Evolutionary conservation across 2,329 filamentous ascomycete genomes (phyloP), one percentile per base, ranked within the genome.

Genomic region (Neurospora sp.): DNA sequence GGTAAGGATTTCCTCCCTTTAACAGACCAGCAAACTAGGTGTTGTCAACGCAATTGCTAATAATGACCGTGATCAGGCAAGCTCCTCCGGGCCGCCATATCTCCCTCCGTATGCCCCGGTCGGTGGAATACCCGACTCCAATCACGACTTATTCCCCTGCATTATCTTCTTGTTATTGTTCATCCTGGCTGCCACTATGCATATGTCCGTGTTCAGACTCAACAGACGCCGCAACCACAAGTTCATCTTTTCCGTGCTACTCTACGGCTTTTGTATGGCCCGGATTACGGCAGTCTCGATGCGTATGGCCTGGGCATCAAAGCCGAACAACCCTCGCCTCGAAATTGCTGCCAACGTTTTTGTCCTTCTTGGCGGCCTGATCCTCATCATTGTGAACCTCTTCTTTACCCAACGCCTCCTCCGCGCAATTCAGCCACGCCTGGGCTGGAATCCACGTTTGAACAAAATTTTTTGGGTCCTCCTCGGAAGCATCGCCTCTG

Each of bases 361-460:
- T 74, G 86, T 91, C 71, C 86, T 89, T 66, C 89, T 90, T 0
- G 93, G 92, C 66, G 88, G 93, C 23, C 78, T 96, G 42, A 79
- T 96, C 8, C 81, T 96, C 39, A 94, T 92, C 79, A 80, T 95
- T 75, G 82, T 94, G 79, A 95, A 97, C 81, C 80, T 97, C 42
- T 81, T 96, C 74, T 91, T 94, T 76, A 80, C 90, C 0, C 91
- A 93, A 79, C 88, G 93, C 66, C 84, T 97, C 36, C 79, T 96
- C 33, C 86, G 93, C 68, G 91, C 90, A 2, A 86, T 88, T 66
- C 91, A 93, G 75, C 92, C 92, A 0, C 75, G 76, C 0, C 76
- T 93, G 28, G 93, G 92, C 70, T 95, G 92, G 92, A 84, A 86
- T 72, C 82, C 80, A 36, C 74, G 79, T 1, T 81, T 87, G 38